Conservation (phyloP, 2,329 filamentous ascomycete genomes). For the Cadophora sp. region DNA sequence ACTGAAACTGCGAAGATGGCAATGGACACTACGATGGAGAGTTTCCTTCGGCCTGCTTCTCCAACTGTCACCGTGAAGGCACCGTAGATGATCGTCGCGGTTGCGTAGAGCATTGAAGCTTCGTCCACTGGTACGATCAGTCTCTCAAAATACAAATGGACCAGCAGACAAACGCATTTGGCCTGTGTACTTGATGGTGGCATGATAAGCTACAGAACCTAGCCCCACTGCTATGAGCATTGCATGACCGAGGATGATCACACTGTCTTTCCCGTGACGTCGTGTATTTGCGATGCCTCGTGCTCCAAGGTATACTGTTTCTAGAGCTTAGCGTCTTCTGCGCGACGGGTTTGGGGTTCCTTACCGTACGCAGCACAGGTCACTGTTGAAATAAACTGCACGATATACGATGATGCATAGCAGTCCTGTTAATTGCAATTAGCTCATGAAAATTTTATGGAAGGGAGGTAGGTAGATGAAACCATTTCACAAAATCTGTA, state of each 20-base stretch:
- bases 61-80: conserved; percentile 21
- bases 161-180: conserved; percentile 21
- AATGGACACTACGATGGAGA: neutral
- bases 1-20: neutral
- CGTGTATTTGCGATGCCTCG: conserved; percentile 22
- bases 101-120: conserved; percentile 26
- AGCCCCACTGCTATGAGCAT: conserved; percentile 22
- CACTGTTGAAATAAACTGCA: conserved; percentile 57
- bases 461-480: neutral
- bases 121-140: conserved; percentile 21
- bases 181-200: conserved; percentile 24
- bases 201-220: conserved; percentile 25
- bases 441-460: too few species aligned
- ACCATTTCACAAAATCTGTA: conserved; percentile 30
- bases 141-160: neutral
- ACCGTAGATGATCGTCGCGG: conserved; percentile 24
- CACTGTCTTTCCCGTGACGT: conserved; percentile 14
- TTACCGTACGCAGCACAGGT: conserved; percentile 56
- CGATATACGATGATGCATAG: conserved; percentile 54
- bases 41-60: neutral
- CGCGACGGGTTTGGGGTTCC: conserved; percentile 8
- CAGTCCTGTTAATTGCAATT: conserved; percentile 51
- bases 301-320: conserved; percentile 25
- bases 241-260: conserved; percentile 19
- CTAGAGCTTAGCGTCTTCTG: neutral